Evolutionary conservation across 2,329 filamentous ascomycete species (phyloP), one percentile per base, ranked within the genome.

Genomic region (Allantophomopsis cytisporea): DNA sequence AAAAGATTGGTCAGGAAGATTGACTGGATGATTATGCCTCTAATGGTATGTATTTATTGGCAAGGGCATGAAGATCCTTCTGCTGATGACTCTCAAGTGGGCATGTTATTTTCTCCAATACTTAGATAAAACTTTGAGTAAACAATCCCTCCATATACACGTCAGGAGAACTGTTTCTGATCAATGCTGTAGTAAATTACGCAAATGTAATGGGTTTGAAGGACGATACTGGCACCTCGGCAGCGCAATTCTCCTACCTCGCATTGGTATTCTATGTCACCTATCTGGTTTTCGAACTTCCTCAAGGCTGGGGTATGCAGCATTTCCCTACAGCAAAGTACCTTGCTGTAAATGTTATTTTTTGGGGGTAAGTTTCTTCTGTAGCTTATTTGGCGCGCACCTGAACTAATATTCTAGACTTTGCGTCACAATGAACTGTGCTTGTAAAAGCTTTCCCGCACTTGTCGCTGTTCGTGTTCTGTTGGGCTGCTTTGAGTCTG

Each of bases 1-100:
- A 71, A 65, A 45, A 59, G 70, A n/a, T 51, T 82, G 13, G 50
- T 80, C n/a, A 58, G 64, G 14, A 70, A 63, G 39, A 79, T 81
- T 43, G 77, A 82, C 53, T 68, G 63, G 65, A 69, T 75, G 50
- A 56, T 76, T 45, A 72, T 77, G 66, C 73, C 72, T 0, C 57
- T 65, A 41, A 16, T 43, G 50, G 45, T 18, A 12, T 18, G 12
- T 15, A 28, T 12, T 3, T 20, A 11, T 35, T 18, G 28, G 31
- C 10, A 23, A 33, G 11, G n/a, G 5, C 2, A 34, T 34, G 31
- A 28, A 12, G 8, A 10, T 28, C 23, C 7, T 8, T 28, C 3
- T 12, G 23, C 23, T 28, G 8, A 28, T 12, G 23, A 28, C 11
- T 10, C 10, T 12, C 23, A 28, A 28, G 60, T 71, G 57, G 40